Conservation (phyloP, 2,329 filamentous ascomycete genomes). For the Blastomyces silverae region DNA sequence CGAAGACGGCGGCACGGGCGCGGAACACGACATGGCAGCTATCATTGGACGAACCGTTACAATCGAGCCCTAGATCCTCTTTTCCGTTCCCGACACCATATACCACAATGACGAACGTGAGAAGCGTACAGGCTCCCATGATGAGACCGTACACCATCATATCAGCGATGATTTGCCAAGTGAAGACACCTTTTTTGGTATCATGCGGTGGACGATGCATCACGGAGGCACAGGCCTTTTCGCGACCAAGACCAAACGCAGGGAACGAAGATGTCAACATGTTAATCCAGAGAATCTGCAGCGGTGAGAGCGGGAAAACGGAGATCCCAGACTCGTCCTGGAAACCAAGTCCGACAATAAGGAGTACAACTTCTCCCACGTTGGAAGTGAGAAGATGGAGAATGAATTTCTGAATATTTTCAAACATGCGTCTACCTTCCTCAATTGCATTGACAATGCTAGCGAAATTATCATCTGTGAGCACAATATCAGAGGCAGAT, state of each 20-base stretch:
- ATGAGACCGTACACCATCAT: constrained; percentile 50
- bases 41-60: constrained; percentile 20
- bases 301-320: constrained; percentile 53
- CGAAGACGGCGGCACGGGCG: constrained; percentile 52
- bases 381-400: constrained; percentile 52
- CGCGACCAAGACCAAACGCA: constrained; percentile 55
- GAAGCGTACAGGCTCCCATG: constrained; percentile 46
- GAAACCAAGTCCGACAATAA: constrained; percentile 54
- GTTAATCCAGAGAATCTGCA: constrained; percentile 58
- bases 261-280: constrained; percentile 56
- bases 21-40: constrained; percentile 30
- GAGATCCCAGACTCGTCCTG: constrained; percentile 48
- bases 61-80: constrained; percentile 28
- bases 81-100: constrained; percentile 39
- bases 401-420: constrained; percentile 75
- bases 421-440: constrained; percentile 76
- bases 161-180: constrained; percentile 47
- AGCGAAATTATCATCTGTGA: constrained; percentile 78
- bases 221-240: constrained; percentile 50
- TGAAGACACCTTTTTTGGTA: constrained; percentile 48
- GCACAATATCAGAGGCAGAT: constrained; percentile 57
- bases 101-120: constrained; percentile 48
- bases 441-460: constrained; percentile 77
- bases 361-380: constrained; percentile 51
- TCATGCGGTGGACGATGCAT: constrained; percentile 51